Evolutionary conservation across 2,329 filamentous ascomycete genomes (phyloP), one percentile per base, ranked within the genome.

Genomic region (Thermothelomyces thermophilus): DNA sequence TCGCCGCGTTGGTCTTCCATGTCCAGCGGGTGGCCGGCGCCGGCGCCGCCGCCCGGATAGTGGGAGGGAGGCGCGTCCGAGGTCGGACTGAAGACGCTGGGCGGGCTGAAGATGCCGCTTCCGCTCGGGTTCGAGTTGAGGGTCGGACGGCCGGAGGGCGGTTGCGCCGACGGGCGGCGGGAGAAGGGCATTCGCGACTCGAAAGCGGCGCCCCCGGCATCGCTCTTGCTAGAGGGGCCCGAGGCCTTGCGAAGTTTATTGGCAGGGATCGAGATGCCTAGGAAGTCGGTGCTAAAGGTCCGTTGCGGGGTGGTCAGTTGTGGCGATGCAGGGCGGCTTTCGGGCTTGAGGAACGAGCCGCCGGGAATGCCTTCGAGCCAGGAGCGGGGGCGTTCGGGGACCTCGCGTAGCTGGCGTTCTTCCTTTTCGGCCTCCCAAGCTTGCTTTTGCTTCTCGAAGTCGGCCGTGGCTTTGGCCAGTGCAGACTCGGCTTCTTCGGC

Each of bases 401-500:
- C 66, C 19, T 60, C 53, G 37, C 64, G 69, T 9, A 46, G 49
- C 31, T 58, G 52, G 24, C 51, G 53, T 39, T 75, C 71, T 22
- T 63, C 61, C 44, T 71, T 73, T 41, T 70, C 68, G 19, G 63
- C 68, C 22, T 67, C 66, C 57, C 62, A 67, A 5, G 64, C 54
- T 11, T 64, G 56, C 55, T 71, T 73, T 51, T 76, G 70, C 55
- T 71, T 76, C 50, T 80, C 74, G 2, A 77, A 65, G 6, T 80
- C 76, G 13, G 70, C 64, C 42, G 65, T 71, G 1, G 70, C 64
- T 54, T 86, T 78, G 24, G 76, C 68, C 1, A 90, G 70, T 4
- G 84, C 79, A 8, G 77, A 71, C 60, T 93, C 79, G 8, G 83
- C 74, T 54, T 84, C 76, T 56, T 84, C 77, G 19, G 83, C 75